Conservation (phyloP, 768 basidiomycete genomes). For the Naematelia aurantialba region DNA sequence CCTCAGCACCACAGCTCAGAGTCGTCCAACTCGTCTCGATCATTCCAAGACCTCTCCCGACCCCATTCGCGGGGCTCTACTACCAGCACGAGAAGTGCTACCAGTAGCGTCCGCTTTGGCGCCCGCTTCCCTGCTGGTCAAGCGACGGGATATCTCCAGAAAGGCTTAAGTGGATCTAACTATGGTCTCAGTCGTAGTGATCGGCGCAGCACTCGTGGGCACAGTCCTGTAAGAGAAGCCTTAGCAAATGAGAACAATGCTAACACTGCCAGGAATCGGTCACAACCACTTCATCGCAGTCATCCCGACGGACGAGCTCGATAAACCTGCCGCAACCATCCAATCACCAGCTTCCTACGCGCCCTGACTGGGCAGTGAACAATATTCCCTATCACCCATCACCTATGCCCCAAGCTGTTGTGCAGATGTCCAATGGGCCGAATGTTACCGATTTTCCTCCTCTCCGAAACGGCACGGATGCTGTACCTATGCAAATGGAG, state of each 20-base stretch:
- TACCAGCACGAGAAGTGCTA: constrained; percentile 35
- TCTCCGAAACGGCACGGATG: constrained; percentile 24
- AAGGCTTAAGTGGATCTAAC: constrained; percentile 21
- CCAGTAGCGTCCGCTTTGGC: constrained; percentile 41
- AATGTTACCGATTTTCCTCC: constrained; percentile 35
- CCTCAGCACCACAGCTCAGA: constrained; percentile 36
- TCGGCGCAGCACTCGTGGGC: constrained; percentile 23
- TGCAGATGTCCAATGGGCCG: neutral
- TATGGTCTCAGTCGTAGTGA: constrained; percentile 15
- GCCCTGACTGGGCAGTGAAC: constrained; percentile 43
- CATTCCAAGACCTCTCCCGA: constrained; percentile 36
- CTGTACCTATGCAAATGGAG: constrained; percentile 38
- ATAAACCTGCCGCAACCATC: constrained; percentile 23
- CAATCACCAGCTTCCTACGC: constrained; percentile 38
- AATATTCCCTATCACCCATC: constrained; percentile 42
- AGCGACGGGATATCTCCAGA: constrained; percentile 29
- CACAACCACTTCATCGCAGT: constrained; percentile 37
- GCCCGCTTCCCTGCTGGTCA: constrained; percentile 33
- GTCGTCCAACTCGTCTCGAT: constrained; percentile 41
- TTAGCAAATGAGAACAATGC: neutral
- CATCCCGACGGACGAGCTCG: constrained; percentile 31
- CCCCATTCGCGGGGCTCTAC: constrained; percentile 44
- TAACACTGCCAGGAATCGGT: constrained; percentile 22
- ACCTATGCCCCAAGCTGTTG: constrained; percentile 8
- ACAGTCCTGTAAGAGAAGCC: constrained; percentile 39